phyloP scores from a whole-genome alignment of 1,284 basidiomycete species.

The Amylostereum areolatum region DNA sequence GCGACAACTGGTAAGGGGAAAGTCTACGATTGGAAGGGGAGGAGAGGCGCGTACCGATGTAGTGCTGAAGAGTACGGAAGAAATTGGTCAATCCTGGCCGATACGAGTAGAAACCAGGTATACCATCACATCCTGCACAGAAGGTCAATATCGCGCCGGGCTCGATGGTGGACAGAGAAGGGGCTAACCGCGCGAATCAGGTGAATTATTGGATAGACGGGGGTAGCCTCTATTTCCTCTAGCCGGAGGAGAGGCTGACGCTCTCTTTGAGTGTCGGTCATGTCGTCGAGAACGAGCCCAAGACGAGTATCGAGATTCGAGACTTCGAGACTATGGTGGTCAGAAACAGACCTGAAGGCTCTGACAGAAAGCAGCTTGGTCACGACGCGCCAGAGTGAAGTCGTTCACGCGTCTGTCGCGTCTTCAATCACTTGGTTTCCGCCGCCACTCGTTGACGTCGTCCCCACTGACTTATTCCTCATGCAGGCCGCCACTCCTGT shows the following conservation, averaged over 20 bases:
- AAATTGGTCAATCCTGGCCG: background rate
- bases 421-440: background rate
- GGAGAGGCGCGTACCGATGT: slow-evolving; percentile 45
- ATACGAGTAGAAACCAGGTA: slow-evolving; percentile 11
- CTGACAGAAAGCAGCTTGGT: background rate
- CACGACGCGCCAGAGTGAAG: background rate
- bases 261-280: slow-evolving; percentile 13
- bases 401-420: background rate
- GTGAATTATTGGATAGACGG: slow-evolving; percentile 72
- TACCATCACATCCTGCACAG: slow-evolving; percentile 53
- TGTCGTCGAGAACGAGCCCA: background rate
- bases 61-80: slow-evolving; percentile 37
- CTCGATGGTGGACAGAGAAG: slow-evolving; percentile 3
- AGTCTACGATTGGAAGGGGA: background rate
- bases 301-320: background rate
- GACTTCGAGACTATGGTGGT: background rate
- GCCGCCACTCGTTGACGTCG: background rate
- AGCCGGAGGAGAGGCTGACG: slow-evolving; percentile 32
- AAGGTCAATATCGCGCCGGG: slow-evolving; percentile 3
- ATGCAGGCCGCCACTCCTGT: background rate
- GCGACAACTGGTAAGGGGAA: slow-evolving; percentile 6
- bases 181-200: slow-evolving; percentile 52
- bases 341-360: background rate
- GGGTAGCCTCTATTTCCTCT: slow-evolving; percentile 43
- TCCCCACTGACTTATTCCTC: background rate